Conservation (phyloP, 2,329 filamentous ascomycete genomes). For the Penicillium sp. region DNA sequence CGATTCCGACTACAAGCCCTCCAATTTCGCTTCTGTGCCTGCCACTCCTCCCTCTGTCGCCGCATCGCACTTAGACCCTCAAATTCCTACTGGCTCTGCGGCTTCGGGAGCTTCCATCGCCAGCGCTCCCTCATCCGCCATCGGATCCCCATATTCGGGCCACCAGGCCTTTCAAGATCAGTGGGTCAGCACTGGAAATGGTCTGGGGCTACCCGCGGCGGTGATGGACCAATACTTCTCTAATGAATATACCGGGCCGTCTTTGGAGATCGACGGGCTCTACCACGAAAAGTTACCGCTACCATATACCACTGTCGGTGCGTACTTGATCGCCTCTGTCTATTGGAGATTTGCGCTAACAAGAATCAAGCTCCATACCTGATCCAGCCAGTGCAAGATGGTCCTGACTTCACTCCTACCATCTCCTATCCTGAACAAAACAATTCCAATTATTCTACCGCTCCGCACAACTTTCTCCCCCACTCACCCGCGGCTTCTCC, state of each 20-base stretch:
- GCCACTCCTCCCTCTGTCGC: slow-evolving; percentile 35
- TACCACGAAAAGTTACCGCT: slow-evolving; percentile 46
- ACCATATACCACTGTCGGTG: slow-evolving; percentile 36
- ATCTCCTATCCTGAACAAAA: slow-evolving; percentile 37
- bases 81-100: slow-evolving; percentile 60
- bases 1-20: slow-evolving; percentile 25
- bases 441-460: slow-evolving; percentile 23
- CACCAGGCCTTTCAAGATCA: slow-evolving; percentile 59
- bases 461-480: slow-evolving; percentile 30
- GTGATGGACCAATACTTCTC: slow-evolving; percentile 60
- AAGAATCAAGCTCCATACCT: slow-evolving; percentile 55
- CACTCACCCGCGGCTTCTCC: slow-evolving; percentile 39
- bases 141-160: slow-evolving; percentile 65
- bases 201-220: slow-evolving; percentile 62
- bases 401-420: slow-evolving; percentile 28
- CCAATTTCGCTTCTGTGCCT: slow-evolving; percentile 29
- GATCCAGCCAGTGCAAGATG: slow-evolving; percentile 51
- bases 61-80: slow-evolving; percentile 35
- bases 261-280: slow-evolving; percentile 45
- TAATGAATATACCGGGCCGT: slow-evolving; percentile 49
- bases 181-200: slow-evolving; percentile 54
- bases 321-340: slow-evolving; percentile 11
- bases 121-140: slow-evolving; percentile 62
- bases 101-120: slow-evolving; percentile 58
- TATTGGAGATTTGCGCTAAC: not conserved